A percentile compares a stretch with the other conserved stretches of the same genome.
Evolutionary conservation across 164 flowering plant genomes (phyloP).

Genomic region (Sextonia rubra): DNA sequence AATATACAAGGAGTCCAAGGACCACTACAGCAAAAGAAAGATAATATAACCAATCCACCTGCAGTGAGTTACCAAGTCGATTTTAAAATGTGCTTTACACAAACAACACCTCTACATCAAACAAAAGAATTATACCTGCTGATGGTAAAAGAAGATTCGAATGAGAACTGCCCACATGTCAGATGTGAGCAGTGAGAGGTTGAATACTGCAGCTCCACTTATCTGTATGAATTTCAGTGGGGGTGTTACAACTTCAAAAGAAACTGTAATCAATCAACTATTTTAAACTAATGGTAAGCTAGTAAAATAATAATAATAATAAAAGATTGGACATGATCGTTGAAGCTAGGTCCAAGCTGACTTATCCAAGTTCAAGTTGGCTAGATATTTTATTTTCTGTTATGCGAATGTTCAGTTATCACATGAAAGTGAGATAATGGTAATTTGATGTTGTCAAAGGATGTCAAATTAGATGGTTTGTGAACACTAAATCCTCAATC

Average conservation of each 20-base stretch:
- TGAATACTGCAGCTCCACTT: conserved; percentile 68
- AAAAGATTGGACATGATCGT: neutral
- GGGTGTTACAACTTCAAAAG: neutral
- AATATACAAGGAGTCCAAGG: conserved; percentile 58
- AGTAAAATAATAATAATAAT: too few relatives aligned
- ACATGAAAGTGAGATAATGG: too few relatives aligned
- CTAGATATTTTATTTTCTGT: neutral
- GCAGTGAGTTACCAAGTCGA: conserved; percentile 15
- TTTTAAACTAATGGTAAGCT: neutral
- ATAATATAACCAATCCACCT: conserved; percentile 81
- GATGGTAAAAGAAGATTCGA: conserved; percentile 61
- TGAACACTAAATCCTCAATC: too few relatives aligned
- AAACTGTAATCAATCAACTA: neutral
- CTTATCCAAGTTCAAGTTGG: neutral
- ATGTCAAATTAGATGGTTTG: too few relatives aligned
- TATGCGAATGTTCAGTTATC: too few relatives aligned
- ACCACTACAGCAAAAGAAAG: conserved; percentile 47
- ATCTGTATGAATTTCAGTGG: conserved; percentile 26
- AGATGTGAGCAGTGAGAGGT: conserved; percentile 71
- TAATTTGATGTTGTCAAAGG: too few relatives aligned
- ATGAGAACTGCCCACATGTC: conserved; percentile 83
- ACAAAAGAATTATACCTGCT: conserved; percentile 37
- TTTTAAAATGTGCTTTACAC: neutral
- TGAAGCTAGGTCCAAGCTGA: neutral
- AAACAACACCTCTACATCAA: neutral